Conservation (phyloP, 1,284 basidiomycete genomes). For the Ustilago hordei region DNA sequence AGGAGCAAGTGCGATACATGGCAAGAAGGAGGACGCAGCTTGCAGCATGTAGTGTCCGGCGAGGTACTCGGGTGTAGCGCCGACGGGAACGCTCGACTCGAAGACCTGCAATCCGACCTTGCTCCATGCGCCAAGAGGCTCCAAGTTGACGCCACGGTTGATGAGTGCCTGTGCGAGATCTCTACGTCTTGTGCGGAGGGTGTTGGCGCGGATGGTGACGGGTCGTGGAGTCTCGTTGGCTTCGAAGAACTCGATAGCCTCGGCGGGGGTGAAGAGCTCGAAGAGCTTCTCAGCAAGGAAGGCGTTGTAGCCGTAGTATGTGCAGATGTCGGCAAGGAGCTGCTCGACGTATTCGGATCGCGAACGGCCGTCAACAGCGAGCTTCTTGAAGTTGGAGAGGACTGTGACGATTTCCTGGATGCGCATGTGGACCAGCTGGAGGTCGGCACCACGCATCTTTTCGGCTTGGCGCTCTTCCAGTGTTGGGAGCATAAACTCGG, state of each 20-base stretch:
- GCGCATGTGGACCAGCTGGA: conserved; percentile 85
- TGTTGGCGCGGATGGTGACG: conserved; percentile 98
- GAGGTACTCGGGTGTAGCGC: conserved; percentile 96
- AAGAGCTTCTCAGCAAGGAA: conserved; percentile 95
- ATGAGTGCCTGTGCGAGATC: conserved; percentile 95
- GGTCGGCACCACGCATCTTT: conserved; percentile 73
- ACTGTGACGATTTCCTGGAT: conserved; percentile 89
- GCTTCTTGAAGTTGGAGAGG: conserved; percentile 71
- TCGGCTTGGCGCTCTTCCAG: conserved; percentile 84
- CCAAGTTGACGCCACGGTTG: conserved; percentile 90
- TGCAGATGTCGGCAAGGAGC: conserved; percentile 77
- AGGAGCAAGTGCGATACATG: conserved; percentile 93
- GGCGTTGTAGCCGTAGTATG: conserved; percentile 96
- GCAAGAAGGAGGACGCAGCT: conserved; percentile 98
- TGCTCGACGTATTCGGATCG: conserved; percentile 87
- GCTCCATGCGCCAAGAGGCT: conserved; percentile 98
- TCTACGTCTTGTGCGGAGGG: conserved; percentile 88
- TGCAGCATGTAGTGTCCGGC: conserved; percentile 99
- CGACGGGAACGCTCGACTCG: conserved; percentile 91
- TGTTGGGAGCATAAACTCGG: conserved; percentile 81
- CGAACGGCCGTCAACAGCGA: conserved; percentile 76
- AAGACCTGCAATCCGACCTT: conserved; percentile 98
- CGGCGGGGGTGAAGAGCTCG: conserved; percentile 89
- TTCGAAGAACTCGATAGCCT: conserved; percentile 95
- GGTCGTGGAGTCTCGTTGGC: conserved; percentile 96